Evolutionary conservation across 345 rosid genomes (phyloP), one percentile per base, ranked within the genome.

Genomic region (Corchorus olitorius): DNA sequence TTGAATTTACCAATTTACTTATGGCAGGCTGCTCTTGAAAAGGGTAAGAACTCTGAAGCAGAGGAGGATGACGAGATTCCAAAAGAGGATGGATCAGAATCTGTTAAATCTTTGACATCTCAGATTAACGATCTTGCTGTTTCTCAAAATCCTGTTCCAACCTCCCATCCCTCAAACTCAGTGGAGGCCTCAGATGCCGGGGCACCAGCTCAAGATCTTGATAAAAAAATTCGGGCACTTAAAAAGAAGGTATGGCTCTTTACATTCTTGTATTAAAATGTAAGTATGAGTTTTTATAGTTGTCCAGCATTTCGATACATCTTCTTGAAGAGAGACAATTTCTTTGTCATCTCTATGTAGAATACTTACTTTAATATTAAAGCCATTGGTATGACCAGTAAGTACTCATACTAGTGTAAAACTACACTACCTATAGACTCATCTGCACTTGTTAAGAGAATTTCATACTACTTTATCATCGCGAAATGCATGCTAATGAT

Each of bases 211-310:
- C 93, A 88, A 82, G 94, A 92, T 75, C 73, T 79, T 12, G 97
- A 93, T 79, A 96, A 92, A 86, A 91, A 79, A 86, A 91, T 96
- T 17, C 87, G 98, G 52, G 91, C 97, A 35, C 89, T 96, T 43
- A 96, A 87, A 83, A 92, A 96, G 89, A 96, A 96, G 92, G 99
- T 96, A 89, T 52, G 52, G 22, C 65, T 79, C 63, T 7, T 72
- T 41, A 62, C 56, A 39, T 35, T 76, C 69, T 70, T 70, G 45
- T 61, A 14, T 48, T 75, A 43, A 60, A 49, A 50, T 33, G 22
- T 50, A 50, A 34, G 50, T 16, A 20, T 16, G 4, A 20, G 50
- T 19, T 8, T 8, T 41, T 65, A n/a, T 65, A n/a, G 34, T 33
- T 69, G 59, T 69, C 59, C 27, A 52, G 43, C 10, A 33, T 34